These are phyloP conservation scores for Komagataella kurtzmanii DNA, from an alignment of 805 yeast genomes.

Conservation along the genomic window DNA sequence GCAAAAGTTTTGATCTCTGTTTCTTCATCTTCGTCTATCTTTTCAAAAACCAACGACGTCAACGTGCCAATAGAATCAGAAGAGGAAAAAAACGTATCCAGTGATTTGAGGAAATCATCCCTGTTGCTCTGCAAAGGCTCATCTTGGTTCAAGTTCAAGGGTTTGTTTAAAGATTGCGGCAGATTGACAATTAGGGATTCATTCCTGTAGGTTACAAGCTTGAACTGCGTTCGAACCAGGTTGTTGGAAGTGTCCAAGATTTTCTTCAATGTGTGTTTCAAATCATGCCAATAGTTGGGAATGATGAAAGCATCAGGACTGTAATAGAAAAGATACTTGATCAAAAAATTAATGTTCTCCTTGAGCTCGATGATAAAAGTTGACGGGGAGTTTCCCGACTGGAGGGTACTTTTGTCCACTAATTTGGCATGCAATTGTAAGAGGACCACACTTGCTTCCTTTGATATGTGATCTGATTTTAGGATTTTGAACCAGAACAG, in stretches of 20 bases:
- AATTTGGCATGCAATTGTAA: background rate
- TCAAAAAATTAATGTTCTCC: constrained; percentile 16
- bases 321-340: constrained; percentile 28
- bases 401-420: background rate
- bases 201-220: constrained; percentile 51
- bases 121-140: background rate
- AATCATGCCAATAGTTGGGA: constrained; percentile 46
- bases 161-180: constrained; percentile 1
- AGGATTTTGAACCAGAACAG: constrained; percentile 64
- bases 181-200: constrained; percentile 53
- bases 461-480: constrained; percentile 40
- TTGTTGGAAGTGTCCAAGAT: constrained; percentile 20
- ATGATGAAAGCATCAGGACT: constrained; percentile 50
- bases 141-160: constrained; percentile 15
- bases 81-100: background rate
- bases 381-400: background rate
- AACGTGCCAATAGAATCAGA: constrained; percentile 2
- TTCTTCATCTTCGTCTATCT: constrained; percentile 7
- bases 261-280: constrained; percentile 33
- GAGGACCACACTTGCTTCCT: constrained; percentile 20
- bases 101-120: background rate
- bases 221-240: constrained; percentile 31
- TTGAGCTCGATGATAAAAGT: background rate
- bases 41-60: constrained; percentile 9
- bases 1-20: background rate